Conservation (phyloP, 345 rosid species). For the Moringa oleifera region DNA sequence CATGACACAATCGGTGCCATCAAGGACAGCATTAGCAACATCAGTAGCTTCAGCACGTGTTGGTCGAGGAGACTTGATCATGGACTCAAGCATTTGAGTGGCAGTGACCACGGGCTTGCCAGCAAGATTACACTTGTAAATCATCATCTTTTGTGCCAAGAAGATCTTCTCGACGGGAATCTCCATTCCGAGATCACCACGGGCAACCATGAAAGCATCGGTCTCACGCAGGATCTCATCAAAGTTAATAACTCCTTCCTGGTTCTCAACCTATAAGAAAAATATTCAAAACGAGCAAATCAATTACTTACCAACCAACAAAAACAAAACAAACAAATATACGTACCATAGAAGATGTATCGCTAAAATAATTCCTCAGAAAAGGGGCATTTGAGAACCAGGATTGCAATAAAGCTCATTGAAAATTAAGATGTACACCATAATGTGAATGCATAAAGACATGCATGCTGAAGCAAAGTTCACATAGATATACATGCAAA, state of each 20-base stretch:
- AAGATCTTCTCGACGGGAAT: slow-evolving; percentile 93
- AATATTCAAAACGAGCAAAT: too few relatives aligned
- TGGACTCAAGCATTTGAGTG: slow-evolving; percentile 91
- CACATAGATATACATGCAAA: too few relatives aligned
- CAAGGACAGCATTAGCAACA: slow-evolving; percentile 90
- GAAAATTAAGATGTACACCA: not conserved
- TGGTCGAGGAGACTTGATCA: slow-evolving; percentile 91
- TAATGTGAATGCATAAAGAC: too few relatives aligned
- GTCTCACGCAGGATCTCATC: slow-evolving; percentile 92
- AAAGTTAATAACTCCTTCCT: slow-evolving; percentile 90
- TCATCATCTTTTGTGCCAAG: slow-evolving; percentile 94
- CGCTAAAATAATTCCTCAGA: too few relatives aligned
- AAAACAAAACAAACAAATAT: not conserved
- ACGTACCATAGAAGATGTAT: too few relatives aligned
- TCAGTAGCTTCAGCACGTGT: slow-evolving; percentile 94
- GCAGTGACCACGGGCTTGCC: slow-evolving; percentile 95
- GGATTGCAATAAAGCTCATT: not conserved
- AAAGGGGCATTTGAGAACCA: too few relatives aligned
- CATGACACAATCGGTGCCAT: slow-evolving; percentile 91
- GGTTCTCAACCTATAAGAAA: slow-evolving; percentile 69
- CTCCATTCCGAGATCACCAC: slow-evolving; percentile 96
- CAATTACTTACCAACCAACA: not conserved
- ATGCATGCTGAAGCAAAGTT: too few relatives aligned
- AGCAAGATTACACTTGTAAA: slow-evolving; percentile 82
- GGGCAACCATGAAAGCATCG: slow-evolving; percentile 93